Percentiles rank a stretch among this genome's conserved stretches.
Conservation (phyloP, 2,329 filamentous ascomycete genomes). For the Cercospora canescens region DNA sequence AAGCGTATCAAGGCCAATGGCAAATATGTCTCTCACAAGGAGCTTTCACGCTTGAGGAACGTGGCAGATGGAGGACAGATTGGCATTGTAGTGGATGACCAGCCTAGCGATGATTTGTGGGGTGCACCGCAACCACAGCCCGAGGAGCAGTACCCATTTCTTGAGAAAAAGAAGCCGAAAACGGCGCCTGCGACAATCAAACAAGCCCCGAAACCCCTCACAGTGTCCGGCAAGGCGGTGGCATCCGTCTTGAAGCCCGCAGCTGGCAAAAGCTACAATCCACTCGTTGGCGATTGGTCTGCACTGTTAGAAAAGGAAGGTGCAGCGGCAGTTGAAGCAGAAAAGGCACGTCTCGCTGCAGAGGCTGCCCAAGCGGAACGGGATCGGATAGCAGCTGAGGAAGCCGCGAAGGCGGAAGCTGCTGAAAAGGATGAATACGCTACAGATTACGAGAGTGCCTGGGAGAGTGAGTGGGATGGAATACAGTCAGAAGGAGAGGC, state of each 20-base stretch:
- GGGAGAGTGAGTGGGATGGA: conserved; percentile 79
- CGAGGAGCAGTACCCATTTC: conserved; percentile 61
- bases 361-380: conserved; percentile 67
- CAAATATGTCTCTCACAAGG: conserved; percentile 77
- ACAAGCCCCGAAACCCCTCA: conserved; percentile 74
- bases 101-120: conserved; percentile 76
- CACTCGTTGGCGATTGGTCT: conserved; percentile 82
- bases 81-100: conserved; percentile 57
- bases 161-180: conserved; percentile 62
- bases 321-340: conserved; percentile 74
- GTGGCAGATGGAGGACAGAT: conserved; percentile 69
- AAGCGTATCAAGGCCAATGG: conserved; percentile 73
- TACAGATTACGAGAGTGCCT: conserved; percentile 68
- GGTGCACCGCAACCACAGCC: conserved; percentile 51
- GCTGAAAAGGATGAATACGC: conserved; percentile 71
- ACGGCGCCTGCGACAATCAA: conserved; percentile 75
- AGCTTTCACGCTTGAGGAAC: conserved; percentile 73
- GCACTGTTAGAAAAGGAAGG: conserved; percentile 72
- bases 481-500: conserved; percentile 58
- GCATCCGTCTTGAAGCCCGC: conserved; percentile 77
- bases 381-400: conserved; percentile 69
- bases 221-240: conserved; percentile 76
- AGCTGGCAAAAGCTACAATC: conserved; percentile 90
- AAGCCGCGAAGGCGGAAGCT: conserved; percentile 72
- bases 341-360: conserved; percentile 69